A percentile compares a stretch with the other conserved stretches of the same genome.
Evolutionary conservation across 305 asterid genomes (phyloP).

Genomic region (Salvia sclarea): DNA sequence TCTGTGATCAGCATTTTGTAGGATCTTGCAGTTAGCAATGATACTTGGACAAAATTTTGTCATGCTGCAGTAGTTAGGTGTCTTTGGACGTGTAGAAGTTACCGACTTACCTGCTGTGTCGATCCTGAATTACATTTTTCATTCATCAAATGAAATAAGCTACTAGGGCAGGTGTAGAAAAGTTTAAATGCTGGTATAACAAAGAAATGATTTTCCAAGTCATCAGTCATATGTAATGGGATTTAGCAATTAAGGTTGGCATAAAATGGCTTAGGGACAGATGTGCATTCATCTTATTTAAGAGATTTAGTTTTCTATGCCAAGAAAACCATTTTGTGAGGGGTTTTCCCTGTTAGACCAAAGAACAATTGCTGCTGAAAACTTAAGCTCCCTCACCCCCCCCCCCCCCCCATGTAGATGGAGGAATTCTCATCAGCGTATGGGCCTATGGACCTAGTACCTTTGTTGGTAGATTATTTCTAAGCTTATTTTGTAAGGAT

Average conservation of each 20-base stretch:
- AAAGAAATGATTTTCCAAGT: conserved; percentile 17
- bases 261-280: not conserved
- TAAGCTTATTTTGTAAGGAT: not conserved
- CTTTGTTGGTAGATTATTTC: conserved; percentile 5
- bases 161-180: not conserved
- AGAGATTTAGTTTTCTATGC: not conserved
- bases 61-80: conserved; percentile 25
- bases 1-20: conserved; percentile 17
- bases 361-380: not conserved
- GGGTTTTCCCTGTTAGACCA: conserved; percentile 15
- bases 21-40: conserved; percentile 28
- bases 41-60: conserved; percentile 8
- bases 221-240: conserved; percentile 7
- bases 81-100: conserved; percentile 24
- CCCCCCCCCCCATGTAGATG: no score
- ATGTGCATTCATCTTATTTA: not conserved
- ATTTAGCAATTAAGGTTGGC: not conserved
- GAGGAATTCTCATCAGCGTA: not conserved
- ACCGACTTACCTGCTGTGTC: conserved; percentile 2
- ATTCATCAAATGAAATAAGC: not conserved
- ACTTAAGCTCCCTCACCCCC: not conserved
- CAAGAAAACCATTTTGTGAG: not conserved
- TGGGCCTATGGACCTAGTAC: not conserved
- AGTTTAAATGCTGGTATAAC: not conserved
- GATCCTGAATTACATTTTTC: not conserved